Percentiles rank a stretch among this genome's conserved stretches.
Conservation (phyloP, 1,284 basidiomycete genomes). For the Ceratobasidium sp. region DNA sequence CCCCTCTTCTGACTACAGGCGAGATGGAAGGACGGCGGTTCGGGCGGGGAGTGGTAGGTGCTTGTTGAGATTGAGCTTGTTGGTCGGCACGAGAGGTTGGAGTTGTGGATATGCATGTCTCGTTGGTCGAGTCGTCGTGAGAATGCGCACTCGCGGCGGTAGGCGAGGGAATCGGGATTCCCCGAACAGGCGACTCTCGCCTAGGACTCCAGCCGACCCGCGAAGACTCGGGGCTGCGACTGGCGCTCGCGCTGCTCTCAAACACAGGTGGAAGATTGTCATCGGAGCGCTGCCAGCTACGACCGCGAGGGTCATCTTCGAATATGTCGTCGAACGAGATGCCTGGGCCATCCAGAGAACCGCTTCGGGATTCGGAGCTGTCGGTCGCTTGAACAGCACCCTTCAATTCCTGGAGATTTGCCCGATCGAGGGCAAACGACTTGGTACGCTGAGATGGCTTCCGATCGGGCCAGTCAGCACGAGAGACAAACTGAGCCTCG, state of each 20-base stretch:
- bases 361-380: background rate
- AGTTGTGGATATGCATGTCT: conserved; percentile 16
- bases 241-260: conserved; percentile 25
- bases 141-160: background rate
- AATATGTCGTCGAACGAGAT: conserved; percentile 22
- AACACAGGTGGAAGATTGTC: conserved; percentile 32
- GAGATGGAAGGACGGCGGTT: conserved; percentile 14
- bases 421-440: conserved; percentile 25
- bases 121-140: conserved; percentile 7
- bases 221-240: conserved; percentile 31
- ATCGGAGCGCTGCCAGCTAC: conserved; percentile 29
- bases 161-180: conserved; percentile 8
- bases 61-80: conserved; percentile 13
- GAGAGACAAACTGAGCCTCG: conserved; percentile 73
- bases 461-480: conserved; percentile 79
- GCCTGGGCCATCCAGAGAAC: background rate
- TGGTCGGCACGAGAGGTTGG: conserved; percentile 1
- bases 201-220: background rate
- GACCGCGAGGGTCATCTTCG: conserved; percentile 32
- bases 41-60: conserved; percentile 5
- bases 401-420: background rate
- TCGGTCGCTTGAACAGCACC: conserved; percentile 2
- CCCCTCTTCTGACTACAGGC: background rate
- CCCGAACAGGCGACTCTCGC: conserved; percentile 19
- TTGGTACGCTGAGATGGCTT: conserved; percentile 53